These are phyloP conservation scores for Capronia americana DNA, from an alignment of 2,329 filamentous ascomycete species.

Conservation along the genomic window DNA sequence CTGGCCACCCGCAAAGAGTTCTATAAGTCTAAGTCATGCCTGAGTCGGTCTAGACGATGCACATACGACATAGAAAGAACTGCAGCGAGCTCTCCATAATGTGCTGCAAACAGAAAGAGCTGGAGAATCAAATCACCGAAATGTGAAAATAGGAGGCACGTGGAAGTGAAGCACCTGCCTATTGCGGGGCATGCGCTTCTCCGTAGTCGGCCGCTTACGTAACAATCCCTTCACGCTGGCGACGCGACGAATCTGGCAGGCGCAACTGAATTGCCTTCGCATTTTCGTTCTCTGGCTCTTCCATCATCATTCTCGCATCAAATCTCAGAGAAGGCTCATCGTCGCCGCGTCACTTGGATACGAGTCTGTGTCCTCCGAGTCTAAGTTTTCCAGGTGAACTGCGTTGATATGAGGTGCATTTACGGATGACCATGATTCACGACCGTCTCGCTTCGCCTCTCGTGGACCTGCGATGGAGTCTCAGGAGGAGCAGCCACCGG, in stretches of 20 bases:
- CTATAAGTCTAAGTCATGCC: constrained; percentile 17
- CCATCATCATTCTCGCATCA: not conserved
- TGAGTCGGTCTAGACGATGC: constrained; percentile 5
- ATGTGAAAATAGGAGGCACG: not conserved
- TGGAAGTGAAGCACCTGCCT: not conserved
- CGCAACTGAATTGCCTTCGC: constrained; percentile 7
- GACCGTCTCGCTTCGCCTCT: constrained; percentile 2
- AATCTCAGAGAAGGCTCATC: not conserved
- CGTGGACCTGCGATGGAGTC: constrained; percentile 15
- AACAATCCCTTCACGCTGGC: not conserved
- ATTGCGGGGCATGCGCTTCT: not conserved
- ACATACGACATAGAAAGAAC: not conserved
- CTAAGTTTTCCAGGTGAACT: not conserved
- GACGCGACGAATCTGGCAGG: constrained; percentile 1
- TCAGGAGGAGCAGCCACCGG: constrained; percentile 14
- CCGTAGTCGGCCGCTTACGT: not conserved
- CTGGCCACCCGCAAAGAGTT: not conserved
- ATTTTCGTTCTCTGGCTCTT: not conserved
- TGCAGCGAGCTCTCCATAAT: constrained; percentile 1
- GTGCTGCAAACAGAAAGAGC: not conserved
- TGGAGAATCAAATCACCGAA: not conserved
- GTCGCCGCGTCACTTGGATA: not conserved
- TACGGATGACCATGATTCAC: not conserved
- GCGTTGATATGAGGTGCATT: not conserved
- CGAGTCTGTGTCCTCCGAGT: not conserved